Conservation (phyloP, 495 filamentous ascomycete genomes). For the Trypethelium eluteriae region DNA sequence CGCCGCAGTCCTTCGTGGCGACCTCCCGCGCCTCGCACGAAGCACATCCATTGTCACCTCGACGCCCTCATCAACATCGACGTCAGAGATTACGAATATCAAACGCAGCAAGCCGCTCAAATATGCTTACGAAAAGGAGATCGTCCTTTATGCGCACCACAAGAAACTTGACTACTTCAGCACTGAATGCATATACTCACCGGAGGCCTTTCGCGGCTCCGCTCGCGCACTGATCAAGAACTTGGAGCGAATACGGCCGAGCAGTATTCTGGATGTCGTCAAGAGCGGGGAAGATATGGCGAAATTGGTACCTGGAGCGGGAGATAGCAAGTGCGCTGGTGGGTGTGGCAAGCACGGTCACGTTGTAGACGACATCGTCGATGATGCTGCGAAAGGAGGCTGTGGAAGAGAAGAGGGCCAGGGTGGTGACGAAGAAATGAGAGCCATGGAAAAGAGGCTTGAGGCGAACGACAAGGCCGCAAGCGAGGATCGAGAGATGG, state of each 20-base stretch:
- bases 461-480: constrained; percentile 55
- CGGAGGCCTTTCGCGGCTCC: constrained; percentile 93
- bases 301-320: constrained; percentile 61
- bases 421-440: constrained; percentile 75
- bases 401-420: constrained; percentile 71
- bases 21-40: constrained; percentile 76
- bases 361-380: constrained; percentile 16
- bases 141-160: constrained; percentile 93
- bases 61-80: constrained; percentile 47
- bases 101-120: constrained; percentile 93
- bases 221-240: constrained; percentile 90
- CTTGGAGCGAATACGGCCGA: constrained; percentile 83
- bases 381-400: constrained; percentile 46
- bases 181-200: constrained; percentile 96
- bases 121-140: constrained; percentile 98
- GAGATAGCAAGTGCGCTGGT: constrained; percentile 29
- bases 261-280: constrained; percentile 89
- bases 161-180: constrained; percentile 95
- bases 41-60: constrained; percentile 87
- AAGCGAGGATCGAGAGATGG: constrained; percentile 55
- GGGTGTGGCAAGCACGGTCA: constrained; percentile 31
- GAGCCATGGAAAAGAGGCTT: constrained; percentile 77
- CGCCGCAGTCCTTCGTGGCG: constrained; percentile 61
- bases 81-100: constrained; percentile 55
- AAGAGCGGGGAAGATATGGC: constrained; percentile 96